phyloP scores from a whole-genome alignment of 2,329 filamentous ascomycete genomes.

The Sordariomycetes sp. region DNA sequence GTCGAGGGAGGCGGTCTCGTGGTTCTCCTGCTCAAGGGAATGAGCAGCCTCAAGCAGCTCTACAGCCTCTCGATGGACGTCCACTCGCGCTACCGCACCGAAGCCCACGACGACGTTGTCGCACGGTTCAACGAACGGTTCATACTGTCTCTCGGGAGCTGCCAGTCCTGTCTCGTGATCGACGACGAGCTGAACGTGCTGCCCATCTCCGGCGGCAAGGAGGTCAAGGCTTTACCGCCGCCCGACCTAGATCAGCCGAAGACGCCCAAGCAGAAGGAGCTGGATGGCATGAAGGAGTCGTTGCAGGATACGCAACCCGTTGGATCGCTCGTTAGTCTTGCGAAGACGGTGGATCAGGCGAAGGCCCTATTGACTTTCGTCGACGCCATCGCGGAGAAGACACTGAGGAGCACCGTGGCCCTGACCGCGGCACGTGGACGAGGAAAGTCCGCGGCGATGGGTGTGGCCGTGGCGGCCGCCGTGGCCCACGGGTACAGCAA shows the following conservation, averaged over 20 bases:
- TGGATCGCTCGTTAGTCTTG: conserved; percentile 69
- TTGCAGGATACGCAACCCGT: conserved; percentile 77
- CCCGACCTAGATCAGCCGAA: conserved; percentile 61
- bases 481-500: conserved; percentile 96
- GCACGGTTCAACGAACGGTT: conserved; percentile 97
- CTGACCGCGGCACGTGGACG: conserved; percentile 87
- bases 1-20: conserved; percentile 94
- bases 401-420: conserved; percentile 81
- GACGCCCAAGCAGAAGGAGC: conserved; percentile 58
- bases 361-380: conserved; percentile 96
- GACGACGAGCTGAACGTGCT: conserved; percentile 97
- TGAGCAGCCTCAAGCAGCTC: conserved; percentile 93
- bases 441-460: conserved; percentile 92
- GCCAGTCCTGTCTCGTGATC: conserved; percentile 86
- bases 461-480: conserved; percentile 86
- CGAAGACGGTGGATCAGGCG: conserved; percentile 87
- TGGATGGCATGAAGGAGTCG: conserved; percentile 78
- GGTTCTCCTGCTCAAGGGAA: conserved; percentile 81
- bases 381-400: conserved; percentile 93
- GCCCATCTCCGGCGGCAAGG: conserved; percentile 90
- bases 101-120: conserved; percentile 88
- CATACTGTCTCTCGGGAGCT: conserved; percentile 87
- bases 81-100: conserved; percentile 89
- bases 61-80: conserved; percentile 98
- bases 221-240: conserved; percentile 69